These are phyloP conservation scores for Nothophoma quercina DNA, from an alignment of 2,329 filamentous ascomycete species.

Conservation along the genomic window DNA sequence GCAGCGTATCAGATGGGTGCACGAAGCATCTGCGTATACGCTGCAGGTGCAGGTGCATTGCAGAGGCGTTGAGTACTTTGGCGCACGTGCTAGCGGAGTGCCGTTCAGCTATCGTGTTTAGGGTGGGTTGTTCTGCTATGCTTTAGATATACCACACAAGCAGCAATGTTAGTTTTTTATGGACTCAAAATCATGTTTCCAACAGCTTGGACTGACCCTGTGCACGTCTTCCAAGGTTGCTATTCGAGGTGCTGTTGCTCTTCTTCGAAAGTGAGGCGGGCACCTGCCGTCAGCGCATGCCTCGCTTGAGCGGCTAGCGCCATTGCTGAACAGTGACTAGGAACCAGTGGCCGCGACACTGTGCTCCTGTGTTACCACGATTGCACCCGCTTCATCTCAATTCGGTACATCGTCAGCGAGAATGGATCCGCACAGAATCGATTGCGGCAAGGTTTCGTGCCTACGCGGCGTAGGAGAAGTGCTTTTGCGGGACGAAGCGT, in stretches of 20 bases:
- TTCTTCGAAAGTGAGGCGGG: constrained; percentile 29
- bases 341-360: constrained; percentile 1
- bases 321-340: too few species aligned
- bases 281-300: not conserved
- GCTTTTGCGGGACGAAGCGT: not conserved
- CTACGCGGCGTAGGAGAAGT: not conserved
- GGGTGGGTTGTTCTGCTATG: constrained; percentile 1
- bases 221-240: too few species aligned
- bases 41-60: constrained; percentile 39
- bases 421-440: not conserved
- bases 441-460: not conserved
- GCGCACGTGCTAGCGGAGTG: constrained; percentile 6
- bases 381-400: constrained; percentile 1
- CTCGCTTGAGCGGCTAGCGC: not conserved
- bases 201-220: too few species aligned
- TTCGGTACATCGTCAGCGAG: not conserved
- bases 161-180: constrained; percentile 5
- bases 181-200: not conserved
- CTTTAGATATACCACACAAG: constrained; percentile 25
- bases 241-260: not conserved
- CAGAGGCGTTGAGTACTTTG: constrained; percentile 30
- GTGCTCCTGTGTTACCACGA: constrained; percentile 3
- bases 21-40: constrained; percentile 28
- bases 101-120: not conserved
- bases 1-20: constrained; percentile 36